Evolutionary conservation across 2,329 filamentous ascomycete species (phyloP).

Genomic region (Aspergillus felis): DNA sequence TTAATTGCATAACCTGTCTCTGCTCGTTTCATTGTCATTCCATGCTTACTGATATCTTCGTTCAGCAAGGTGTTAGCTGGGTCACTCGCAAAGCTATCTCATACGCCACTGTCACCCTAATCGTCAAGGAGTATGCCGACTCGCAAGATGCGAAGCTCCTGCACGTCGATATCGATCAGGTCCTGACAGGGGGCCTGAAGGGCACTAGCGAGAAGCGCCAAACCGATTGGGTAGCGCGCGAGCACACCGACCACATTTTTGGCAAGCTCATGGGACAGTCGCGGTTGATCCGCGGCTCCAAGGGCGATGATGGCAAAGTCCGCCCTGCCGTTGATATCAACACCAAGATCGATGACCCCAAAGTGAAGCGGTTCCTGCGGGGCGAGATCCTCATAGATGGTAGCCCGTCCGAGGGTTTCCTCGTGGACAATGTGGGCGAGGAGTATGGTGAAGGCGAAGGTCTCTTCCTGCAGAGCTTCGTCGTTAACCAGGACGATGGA

Average conservation of each 20-base stretch:
- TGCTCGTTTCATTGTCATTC: no score
- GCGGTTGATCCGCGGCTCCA: slow-evolving; percentile 43
- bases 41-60: slow-evolving; percentile 6
- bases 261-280: slow-evolving; percentile 63
- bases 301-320: slow-evolving; percentile 36
- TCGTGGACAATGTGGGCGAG: slow-evolving; percentile 47
- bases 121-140: slow-evolving; percentile 54
- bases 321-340: slow-evolving; percentile 33
- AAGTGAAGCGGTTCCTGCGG: slow-evolving; percentile 35
- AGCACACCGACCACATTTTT: slow-evolving; percentile 76
- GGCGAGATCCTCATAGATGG: slow-evolving; percentile 49
- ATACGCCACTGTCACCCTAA: slow-evolving; percentile 65
- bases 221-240: slow-evolving; percentile 57
- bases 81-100: slow-evolving; percentile 68
- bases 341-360: slow-evolving; percentile 39
- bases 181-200: slow-evolving; percentile 65
- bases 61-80: slow-evolving; percentile 65
- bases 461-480: slow-evolving; percentile 47
- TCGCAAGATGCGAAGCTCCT: slow-evolving; percentile 41
- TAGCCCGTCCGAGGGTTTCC: slow-evolving; percentile 57
- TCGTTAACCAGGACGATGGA: slow-evolving; percentile 42
- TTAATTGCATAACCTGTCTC: not conserved
- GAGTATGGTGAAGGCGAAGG: slow-evolving; percentile 42
- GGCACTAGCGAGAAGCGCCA: slow-evolving; percentile 59
- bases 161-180: slow-evolving; percentile 70